These are phyloP conservation scores for Neurospora hispaniola DNA, from an alignment of 495 filamentous ascomycete genomes.

Conservation along the genomic window DNA sequence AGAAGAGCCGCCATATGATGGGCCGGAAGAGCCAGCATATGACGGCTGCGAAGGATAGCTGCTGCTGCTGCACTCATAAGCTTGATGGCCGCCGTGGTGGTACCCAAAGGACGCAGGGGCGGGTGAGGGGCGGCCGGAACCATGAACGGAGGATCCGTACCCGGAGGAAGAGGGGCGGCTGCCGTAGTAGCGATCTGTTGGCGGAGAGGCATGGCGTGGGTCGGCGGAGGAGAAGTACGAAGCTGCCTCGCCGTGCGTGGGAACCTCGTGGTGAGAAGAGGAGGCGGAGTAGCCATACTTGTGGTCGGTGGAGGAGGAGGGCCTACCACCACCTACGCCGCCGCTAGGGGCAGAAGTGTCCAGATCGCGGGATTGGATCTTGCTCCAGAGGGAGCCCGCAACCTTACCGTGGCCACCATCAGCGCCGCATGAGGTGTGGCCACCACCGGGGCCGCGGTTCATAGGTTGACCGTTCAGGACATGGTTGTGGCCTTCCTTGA, in stretches of 20 bases:
- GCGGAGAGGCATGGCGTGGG: background rate
- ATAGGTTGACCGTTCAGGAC: conserved; percentile 12
- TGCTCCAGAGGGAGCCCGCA: conserved; percentile 39
- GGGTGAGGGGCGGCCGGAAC: background rate
- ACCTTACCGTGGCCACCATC: conserved; percentile 42
- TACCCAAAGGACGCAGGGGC: background rate
- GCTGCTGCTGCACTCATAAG: background rate
- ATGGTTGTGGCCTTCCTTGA: conserved; percentile 71
- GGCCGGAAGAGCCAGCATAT: background rate
- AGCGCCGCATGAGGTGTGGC: conserved; percentile 19
- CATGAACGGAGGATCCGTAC: background rate
- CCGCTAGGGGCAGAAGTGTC: conserved; percentile 3
- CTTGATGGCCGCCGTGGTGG: background rate
- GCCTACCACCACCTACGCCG: conserved; percentile 2
- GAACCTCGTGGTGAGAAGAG: background rate
- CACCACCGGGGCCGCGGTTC: conserved; percentile 28
- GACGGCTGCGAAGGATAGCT: background rate
- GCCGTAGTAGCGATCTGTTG: background rate
- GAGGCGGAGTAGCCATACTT: background rate
- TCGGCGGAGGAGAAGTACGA: background rate
- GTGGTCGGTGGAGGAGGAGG: background rate
- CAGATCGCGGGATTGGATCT: conserved; percentile 24
- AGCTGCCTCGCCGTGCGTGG: conserved; percentile 1
- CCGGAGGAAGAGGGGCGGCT: background rate
- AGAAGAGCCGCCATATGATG: background rate